A percentile compares a stretch with the other conserved stretches of the same genome.
These are phyloP conservation scores for Pseudogymnoascus verrucosus DNA, from an alignment of 2,329 filamentous ascomycete genomes.

Conservation along the genomic window DNA sequence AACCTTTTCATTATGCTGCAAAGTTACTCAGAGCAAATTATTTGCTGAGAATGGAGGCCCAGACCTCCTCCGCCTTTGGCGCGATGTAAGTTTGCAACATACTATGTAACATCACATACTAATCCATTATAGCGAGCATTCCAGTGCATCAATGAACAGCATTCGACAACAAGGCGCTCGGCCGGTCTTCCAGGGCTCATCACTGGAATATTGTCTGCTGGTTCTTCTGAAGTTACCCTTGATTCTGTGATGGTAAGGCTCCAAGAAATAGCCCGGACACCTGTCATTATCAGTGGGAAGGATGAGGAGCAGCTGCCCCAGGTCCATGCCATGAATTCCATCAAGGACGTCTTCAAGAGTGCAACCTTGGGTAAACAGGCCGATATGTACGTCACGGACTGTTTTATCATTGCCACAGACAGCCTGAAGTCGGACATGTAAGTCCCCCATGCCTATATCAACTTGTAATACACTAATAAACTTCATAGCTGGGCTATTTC, in stretches of 20 bases:
- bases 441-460: slow-evolving; percentile 24
- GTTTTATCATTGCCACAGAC: slow-evolving; percentile 70
- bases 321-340: slow-evolving; percentile 88
- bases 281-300: slow-evolving; percentile 46
- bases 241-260: slow-evolving; percentile 56
- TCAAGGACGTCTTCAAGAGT: slow-evolving; percentile 86
- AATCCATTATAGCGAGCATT: slow-evolving; percentile 47
- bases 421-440: slow-evolving; percentile 73
- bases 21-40: slow-evolving; percentile 49
- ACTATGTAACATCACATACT: slow-evolving; percentile 4
- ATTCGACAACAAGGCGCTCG: slow-evolving; percentile 79
- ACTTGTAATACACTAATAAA: not conserved
- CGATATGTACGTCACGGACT: slow-evolving; percentile 64
- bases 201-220: slow-evolving; percentile 68
- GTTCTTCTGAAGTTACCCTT: slow-evolving; percentile 52
- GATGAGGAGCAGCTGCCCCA: slow-evolving; percentile 69
- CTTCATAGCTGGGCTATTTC: slow-evolving; percentile 73
- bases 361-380: slow-evolving; percentile 66
- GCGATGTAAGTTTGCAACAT: slow-evolving; percentile 44
- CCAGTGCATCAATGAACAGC: slow-evolving; percentile 63
- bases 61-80: slow-evolving; percentile 55
- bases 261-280: slow-evolving; percentile 47
- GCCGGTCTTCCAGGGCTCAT: slow-evolving; percentile 86
- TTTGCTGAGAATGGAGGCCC: slow-evolving; percentile 19
- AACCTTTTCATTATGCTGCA: slow-evolving; percentile 76